A percentile compares a stretch with the other conserved stretches of the same genome.
phyloP scores from a whole-genome alignment of 2,329 filamentous ascomycete genomes.

The Coniella vitis region DNA sequence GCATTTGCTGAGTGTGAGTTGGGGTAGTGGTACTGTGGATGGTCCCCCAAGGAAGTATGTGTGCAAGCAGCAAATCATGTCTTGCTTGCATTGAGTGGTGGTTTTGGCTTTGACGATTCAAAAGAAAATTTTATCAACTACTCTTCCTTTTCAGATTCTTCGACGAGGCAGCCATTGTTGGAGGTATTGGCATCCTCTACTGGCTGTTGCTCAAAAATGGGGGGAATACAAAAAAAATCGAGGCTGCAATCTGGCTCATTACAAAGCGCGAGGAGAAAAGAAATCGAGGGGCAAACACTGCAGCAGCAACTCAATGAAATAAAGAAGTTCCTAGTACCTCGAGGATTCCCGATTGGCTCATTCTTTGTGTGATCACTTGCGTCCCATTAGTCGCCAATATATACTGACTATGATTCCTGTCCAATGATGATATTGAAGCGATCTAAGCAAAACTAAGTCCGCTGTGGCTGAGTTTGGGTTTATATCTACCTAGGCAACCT shows the following conservation, averaged over 20 bases:
- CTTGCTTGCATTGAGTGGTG: conserved; percentile 4
- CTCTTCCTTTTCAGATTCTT: conserved; percentile 15
- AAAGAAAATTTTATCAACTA: conserved; percentile 17
- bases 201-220: conserved; percentile 13
- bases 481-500: no score
- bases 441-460: no score
- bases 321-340: not conserved
- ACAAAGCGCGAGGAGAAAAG: conserved; percentile 12
- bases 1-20: conserved; percentile 14
- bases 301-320: conserved; percentile 4
- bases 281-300: conserved; percentile 3
- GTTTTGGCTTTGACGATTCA: conserved; percentile 14
- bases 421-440: no score
- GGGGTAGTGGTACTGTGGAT: conserved; percentile 2
- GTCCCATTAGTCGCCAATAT: no score
- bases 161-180: conserved; percentile 5
- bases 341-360: not conserved
- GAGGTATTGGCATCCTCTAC: conserved; percentile 7
- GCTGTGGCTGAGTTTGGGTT: no score
- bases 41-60: not conserved
- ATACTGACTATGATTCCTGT: no score
- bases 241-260: conserved; percentile 8
- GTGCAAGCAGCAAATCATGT: not conserved
- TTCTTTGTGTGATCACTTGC: not conserved
- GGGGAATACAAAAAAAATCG: not conserved